These are phyloP conservation scores for Pyronema domesticum DNA, from an alignment of 495 filamentous ascomycete species.

Conservation along the genomic window DNA sequence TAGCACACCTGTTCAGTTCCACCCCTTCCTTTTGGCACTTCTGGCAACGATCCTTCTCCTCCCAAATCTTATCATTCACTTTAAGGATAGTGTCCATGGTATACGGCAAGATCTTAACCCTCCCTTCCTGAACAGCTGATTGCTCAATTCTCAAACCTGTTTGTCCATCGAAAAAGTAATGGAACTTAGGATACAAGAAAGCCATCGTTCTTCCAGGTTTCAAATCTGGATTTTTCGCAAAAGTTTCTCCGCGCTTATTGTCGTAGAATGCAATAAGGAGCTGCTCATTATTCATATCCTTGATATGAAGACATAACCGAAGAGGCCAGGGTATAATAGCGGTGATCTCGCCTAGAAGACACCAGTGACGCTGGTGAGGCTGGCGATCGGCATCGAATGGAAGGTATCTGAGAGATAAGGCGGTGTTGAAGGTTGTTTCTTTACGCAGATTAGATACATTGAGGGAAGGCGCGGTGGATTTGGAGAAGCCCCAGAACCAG, in stretches of 20 bases:
- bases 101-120: not conserved
- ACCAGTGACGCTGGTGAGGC: not conserved
- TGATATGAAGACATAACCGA: not conserved
- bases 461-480: too few species aligned
- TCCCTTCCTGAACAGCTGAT: not conserved
- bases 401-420: too few species aligned
- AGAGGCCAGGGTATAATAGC: not conserved
- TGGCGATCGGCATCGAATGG: too few species aligned
- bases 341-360: not conserved
- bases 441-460: too few species aligned
- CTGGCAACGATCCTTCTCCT: not conserved
- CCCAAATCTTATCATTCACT: not conserved
- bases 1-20: not conserved
- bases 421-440: too few species aligned
- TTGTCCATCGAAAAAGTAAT: not conserved
- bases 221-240: not conserved
- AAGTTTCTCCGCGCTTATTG: not conserved
- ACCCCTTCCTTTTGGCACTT: not conserved
- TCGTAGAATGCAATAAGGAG: not conserved
- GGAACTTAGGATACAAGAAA: not conserved
- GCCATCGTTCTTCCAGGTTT: not conserved
- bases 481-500: too few species aligned
- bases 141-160: not conserved
- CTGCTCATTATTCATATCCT: not conserved
- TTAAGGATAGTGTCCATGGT: not conserved